Base-by-base conservation (phyloP, 257 asterid species). In the Eucommia ulmoides region DNA sequence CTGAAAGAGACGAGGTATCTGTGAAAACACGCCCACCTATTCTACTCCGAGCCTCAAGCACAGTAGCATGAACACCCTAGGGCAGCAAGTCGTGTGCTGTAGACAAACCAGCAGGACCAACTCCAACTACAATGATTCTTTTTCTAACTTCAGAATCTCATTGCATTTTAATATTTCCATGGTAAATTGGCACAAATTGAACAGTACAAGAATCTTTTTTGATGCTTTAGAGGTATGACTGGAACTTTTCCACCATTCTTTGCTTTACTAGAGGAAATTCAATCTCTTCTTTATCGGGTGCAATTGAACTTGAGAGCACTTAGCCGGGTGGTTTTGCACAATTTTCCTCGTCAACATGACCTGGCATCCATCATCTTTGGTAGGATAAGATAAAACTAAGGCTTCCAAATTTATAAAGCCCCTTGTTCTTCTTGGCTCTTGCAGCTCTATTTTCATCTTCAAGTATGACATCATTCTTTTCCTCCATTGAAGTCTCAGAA, bases 21-120 rank as follows among this genome's bases (percentile, higher is more conserved):
- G 99, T 91, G 68, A 71, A 91, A 66, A 91, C 95, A 52, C 99
- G 93, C 33, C 99, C 99, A 33, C 99, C 99, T 50, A 80, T 79
- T 76, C 99, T 79, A 71, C 76, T 73, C 81, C 99, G 74, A 33
- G 95, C 97, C 78, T 91, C 99, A 5, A 91, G 92, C 54, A 91
- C 78, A 17, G 76, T 77, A 48, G 81, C 97, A 64, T 29, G 58
- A 46, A 86, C 83, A 49, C 99, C 99, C 71, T 81, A 97, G 66
- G 93, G 97, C 75, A 75, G 83, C 83, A 91, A 66, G 79, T 91
- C 97, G 50, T 94, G 92, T 0, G 99, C 99, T 45, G 99, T 97
- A 59, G 88, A 70, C 68, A 91, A 70, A 65, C 99, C 99, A 70
- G 99, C 99, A 57, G 99, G 99, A 57, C 99, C 99, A 61, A 97